phyloP scores from a whole-genome alignment of 2,329 filamentous ascomycete genomes.

The Phialophora tarda region DNA sequence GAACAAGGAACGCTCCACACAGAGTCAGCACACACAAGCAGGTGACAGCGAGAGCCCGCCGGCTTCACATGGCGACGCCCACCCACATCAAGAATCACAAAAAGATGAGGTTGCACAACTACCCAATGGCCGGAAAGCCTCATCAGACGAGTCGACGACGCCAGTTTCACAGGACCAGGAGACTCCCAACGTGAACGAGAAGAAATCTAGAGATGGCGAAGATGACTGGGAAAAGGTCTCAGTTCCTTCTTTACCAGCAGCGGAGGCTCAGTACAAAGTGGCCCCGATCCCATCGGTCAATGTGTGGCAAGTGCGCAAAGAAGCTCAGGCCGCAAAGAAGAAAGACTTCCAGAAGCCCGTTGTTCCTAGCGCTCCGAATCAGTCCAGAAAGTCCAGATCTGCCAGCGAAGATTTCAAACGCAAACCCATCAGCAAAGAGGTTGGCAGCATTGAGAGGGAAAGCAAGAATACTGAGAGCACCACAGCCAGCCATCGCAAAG shows the following conservation, averaged over 20 bases:
- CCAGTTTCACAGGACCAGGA: constrained; percentile 41
- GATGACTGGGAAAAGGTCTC: constrained; percentile 66
- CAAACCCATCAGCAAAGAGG: constrained; percentile 28
- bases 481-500: constrained; percentile 24
- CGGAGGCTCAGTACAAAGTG: constrained; percentile 70
- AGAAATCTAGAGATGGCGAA: constrained; percentile 59
- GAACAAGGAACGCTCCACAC: constrained; percentile 40
- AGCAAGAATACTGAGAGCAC: constrained; percentile 21
- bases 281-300: constrained; percentile 85
- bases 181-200: constrained; percentile 49
- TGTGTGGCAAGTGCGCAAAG: constrained; percentile 80
- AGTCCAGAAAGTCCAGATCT: constrained; percentile 42
- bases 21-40: constrained; percentile 34
- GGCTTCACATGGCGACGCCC: constrained; percentile 58
- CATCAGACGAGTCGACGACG: constrained; percentile 19
- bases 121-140: constrained; percentile 25
- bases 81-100: constrained; percentile 66
- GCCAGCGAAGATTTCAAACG: constrained; percentile 44
- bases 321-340: constrained; percentile 63
- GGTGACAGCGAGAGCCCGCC: constrained; percentile 37
- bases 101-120: constrained; percentile 64
- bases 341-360: constrained; percentile 47
- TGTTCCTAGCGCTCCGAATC: constrained; percentile 22
- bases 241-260: constrained; percentile 47
- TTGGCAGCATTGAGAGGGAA: constrained; percentile 24